These are phyloP conservation scores for Pneumocystis wakefieldiae DNA, from an alignment of 1,139 yeast species.

Conservation along the genomic window DNA sequence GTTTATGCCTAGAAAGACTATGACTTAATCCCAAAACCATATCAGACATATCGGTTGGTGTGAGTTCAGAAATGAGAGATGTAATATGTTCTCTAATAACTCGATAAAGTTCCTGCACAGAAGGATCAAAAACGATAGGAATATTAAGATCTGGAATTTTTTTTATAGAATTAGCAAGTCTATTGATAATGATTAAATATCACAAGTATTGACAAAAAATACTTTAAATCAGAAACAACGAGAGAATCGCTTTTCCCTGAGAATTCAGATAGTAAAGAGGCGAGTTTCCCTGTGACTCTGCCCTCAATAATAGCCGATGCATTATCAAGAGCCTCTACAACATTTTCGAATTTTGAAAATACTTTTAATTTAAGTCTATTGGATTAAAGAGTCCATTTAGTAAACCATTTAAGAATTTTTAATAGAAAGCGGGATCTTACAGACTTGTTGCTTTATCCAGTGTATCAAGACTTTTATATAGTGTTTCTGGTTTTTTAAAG, in stretches of 20 bases:
- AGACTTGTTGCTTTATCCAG: constrained; percentile 10
- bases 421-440: not conserved
- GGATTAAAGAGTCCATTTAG: not conserved
- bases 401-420: not conserved
- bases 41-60: constrained; percentile 69
- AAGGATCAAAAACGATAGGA: constrained; percentile 86
- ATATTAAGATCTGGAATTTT: constrained; percentile 72
- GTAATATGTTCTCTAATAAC: constrained; percentile 90
- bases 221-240: constrained; percentile 85
- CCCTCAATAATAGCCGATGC: constrained; percentile 87
- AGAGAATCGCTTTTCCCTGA: constrained; percentile 61
- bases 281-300: constrained; percentile 72
- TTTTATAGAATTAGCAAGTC: constrained; percentile 74
- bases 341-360: constrained; percentile 84
- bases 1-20: constrained; percentile 97
- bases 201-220: constrained; percentile 8
- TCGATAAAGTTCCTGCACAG: constrained; percentile 84
- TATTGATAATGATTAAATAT: not conserved
- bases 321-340: constrained; percentile 93
- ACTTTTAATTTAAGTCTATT: constrained; percentile 75
- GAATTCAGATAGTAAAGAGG: constrained; percentile 59
- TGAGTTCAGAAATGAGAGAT: constrained; percentile 82
- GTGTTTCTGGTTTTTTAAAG: constrained; percentile 10
- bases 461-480: constrained; percentile 9
- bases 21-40: constrained; percentile 98